A percentile compares a stretch with the other conserved stretches of the same genome.
phyloP scores from a whole-genome alignment of 176 grass and related monocot species.

The Raddia guianensis region DNA sequence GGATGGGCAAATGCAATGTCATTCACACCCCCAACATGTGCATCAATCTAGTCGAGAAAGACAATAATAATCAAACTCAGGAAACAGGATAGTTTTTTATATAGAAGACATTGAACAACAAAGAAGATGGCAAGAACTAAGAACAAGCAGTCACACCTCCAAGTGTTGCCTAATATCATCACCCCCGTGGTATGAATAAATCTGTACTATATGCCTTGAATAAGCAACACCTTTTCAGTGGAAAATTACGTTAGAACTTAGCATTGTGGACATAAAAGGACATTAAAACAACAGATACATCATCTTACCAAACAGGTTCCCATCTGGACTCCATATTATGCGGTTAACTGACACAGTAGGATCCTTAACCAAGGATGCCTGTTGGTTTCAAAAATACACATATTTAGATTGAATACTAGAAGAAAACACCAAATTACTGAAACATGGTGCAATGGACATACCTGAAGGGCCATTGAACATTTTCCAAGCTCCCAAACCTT shows the following conservation, averaged over 20 bases:
- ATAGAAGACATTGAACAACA: conserved; percentile 36
- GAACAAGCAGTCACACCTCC: conserved; percentile 61
- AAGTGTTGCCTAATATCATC: conserved; percentile 94
- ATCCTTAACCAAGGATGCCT: conserved; percentile 91
- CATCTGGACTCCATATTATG: conserved; percentile 95
- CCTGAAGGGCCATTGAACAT: conserved; percentile 82
- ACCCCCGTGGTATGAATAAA: conserved; percentile 85
- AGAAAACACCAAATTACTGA: conserved; percentile 17
- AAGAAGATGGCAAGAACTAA: conserved; percentile 25
- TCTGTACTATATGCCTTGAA: conserved; percentile 97
- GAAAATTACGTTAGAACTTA: conserved; percentile 26
- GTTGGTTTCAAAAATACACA: conserved; percentile 31
- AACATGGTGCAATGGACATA: conserved; percentile 46
- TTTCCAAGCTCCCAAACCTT: conserved; percentile 96
- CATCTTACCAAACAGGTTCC: conserved; percentile 88
- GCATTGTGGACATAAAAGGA: conserved; percentile 18
- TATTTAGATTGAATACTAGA: conserved; percentile 19
- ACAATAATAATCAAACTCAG: conserved; percentile 29
- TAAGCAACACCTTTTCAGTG: conserved; percentile 85
- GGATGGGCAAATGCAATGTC: conserved; percentile 99
- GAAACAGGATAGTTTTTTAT: conserved; percentile 19
- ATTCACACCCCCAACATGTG: conserved; percentile 95
- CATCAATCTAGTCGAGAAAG: conserved; percentile 85
- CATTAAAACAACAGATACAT: neutral
- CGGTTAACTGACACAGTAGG: conserved; percentile 89